Evolutionary conservation across 2,329 filamentous ascomycete genomes (phyloP).

Genomic region (Colletotrichum euphorbiae): DNA sequence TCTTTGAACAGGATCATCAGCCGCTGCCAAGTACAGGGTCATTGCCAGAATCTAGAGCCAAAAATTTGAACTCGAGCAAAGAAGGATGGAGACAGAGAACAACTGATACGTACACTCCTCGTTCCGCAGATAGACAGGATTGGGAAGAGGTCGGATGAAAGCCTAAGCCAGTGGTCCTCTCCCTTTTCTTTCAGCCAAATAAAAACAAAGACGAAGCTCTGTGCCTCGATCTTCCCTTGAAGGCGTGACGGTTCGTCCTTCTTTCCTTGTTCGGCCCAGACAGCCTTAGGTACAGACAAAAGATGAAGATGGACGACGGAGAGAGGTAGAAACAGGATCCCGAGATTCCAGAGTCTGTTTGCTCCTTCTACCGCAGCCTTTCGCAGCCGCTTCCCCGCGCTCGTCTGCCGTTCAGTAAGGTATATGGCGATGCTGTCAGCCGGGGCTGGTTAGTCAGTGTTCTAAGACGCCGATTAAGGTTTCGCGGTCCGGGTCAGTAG

Average conservation of each 20-base stretch:
- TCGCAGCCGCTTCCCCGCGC: conserved; percentile 15
- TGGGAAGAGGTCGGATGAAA: conserved; percentile 40
- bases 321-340: conserved; percentile 39
- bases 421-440: conserved; percentile 21
- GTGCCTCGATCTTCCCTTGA: conserved; percentile 59
- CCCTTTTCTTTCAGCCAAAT: conserved; percentile 38
- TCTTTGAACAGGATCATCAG: conserved; percentile 43
- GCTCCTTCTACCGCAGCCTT: conserved; percentile 34
- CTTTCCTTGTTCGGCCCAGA: conserved; percentile 34
- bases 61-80: conserved; percentile 24
- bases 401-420: conserved; percentile 22
- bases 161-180: conserved; percentile 35
- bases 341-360: conserved; percentile 38
- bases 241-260: conserved; percentile 30
- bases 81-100: conserved; percentile 50
- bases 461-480: conserved; percentile 24
- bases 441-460: conserved; percentile 21
- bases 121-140: conserved; percentile 41
- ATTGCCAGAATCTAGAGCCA: conserved; percentile 33
- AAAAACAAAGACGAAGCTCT: conserved; percentile 73
- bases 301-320: conserved; percentile 32
- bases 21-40: conserved; percentile 37
- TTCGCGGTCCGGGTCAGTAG: conserved; percentile 10
- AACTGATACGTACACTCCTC: conserved; percentile 68
- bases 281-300: conserved; percentile 41